Evolutionary conservation across 768 basidiomycete genomes (phyloP), one percentile per base, ranked within the genome.

Genomic region (Lanmaoa pseudosensibilis): DNA sequence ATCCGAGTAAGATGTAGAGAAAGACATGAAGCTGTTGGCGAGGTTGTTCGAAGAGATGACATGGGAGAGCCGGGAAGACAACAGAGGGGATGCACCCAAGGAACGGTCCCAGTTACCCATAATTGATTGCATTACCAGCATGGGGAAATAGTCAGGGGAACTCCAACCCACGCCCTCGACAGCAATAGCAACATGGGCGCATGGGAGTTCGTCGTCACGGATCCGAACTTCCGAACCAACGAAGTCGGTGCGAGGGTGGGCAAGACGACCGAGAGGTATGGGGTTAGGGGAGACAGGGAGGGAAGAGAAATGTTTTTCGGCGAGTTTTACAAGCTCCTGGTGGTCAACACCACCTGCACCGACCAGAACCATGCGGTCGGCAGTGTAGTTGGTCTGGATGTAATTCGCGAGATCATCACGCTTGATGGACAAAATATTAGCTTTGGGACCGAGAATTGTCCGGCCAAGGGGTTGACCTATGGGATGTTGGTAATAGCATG

Each of bases 81-180:
- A 85, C 52, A 97, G 80, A 23, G 92, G 82, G 3, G 92, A 88
- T 46, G 93, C 85, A 65, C 96, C 97, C 65, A 98, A 86, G 46
- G 90, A 91, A 64, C 97, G 86, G 72, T 99, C 96, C 97, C 97
- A 99, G 84, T 98, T 99, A 60, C 97, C 97, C 76, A 98, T 89
- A 76, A 98, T 92, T 67, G 85, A 87, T 74, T 96, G 92, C 88
- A 97, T 92, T 71, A 93, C 94, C 78, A 98, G 86, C 95, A 99
- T 96, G 58, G 95, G 93, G 86, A 92, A 98, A 81, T 98, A 98
- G 76, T 99, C 97, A 30, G 96, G 94, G 11, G 90, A 94, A 65
- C 88, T 92, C 95, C 96, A 98, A 74, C 93, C 87, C 54, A 96
- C 95, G 73, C 97, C 97, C 73, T 98, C 95, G 45, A 98, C 94